Evolutionary conservation across 2,329 filamentous ascomycete species (phyloP).

Genomic region (Cordyceps pruinosa): DNA sequence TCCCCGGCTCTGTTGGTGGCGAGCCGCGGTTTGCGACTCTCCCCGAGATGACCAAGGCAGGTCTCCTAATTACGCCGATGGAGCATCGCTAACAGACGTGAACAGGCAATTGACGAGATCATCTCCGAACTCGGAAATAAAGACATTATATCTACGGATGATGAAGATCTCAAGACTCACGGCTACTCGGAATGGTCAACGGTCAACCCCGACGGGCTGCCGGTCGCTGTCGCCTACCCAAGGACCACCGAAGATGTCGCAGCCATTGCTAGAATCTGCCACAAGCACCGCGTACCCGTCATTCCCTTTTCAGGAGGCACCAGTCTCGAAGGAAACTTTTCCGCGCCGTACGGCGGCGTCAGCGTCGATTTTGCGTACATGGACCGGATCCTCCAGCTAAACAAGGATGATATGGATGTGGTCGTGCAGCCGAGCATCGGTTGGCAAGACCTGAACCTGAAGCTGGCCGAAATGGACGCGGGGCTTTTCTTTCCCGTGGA

Average conservation of each 20-base stretch:
- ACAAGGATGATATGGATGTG: constrained; percentile 85
- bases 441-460: constrained; percentile 84
- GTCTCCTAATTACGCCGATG: not conserved
- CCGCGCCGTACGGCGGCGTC: constrained; percentile 77
- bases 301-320: constrained; percentile 82
- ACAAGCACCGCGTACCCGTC: constrained; percentile 74
- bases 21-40: constrained; percentile 33
- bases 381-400: constrained; percentile 72
- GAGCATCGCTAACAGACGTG: constrained; percentile 6
- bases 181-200: constrained; percentile 65
- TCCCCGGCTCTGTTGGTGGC: constrained; percentile 16
- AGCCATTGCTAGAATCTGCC: constrained; percentile 59
- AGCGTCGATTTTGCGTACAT: constrained; percentile 86
- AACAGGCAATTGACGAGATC: constrained; percentile 50
- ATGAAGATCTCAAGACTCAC: constrained; percentile 53
- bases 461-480: constrained; percentile 58
- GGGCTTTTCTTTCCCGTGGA: constrained; percentile 90
- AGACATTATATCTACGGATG: constrained; percentile 55
- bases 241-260: constrained; percentile 55
- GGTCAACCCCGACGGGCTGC: constrained; percentile 51
- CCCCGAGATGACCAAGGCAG: constrained; percentile 36
- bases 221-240: constrained; percentile 59
- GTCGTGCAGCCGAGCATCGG: constrained; percentile 85
- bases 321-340: constrained; percentile 84
- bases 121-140: constrained; percentile 39